phyloP scores from a whole-genome alignment of 2,329 filamentous ascomycete species.

The Rosellinia necatrix region DNA sequence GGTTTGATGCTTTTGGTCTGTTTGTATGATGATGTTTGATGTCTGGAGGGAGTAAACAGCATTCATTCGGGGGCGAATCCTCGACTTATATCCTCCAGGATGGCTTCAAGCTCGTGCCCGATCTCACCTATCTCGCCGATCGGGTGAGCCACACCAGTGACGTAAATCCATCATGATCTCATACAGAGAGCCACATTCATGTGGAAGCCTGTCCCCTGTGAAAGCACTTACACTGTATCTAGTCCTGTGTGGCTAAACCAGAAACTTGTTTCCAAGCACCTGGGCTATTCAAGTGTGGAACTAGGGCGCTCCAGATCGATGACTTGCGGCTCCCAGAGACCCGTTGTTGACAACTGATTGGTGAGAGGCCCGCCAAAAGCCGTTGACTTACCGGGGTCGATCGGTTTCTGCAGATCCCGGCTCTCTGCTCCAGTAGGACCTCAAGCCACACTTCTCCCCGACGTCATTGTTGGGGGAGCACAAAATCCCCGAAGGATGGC shows the following conservation, averaged over 20 bases:
- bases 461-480: constrained; percentile 22
- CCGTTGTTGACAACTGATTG: constrained; percentile 8
- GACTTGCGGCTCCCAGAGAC: constrained; percentile 15
- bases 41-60: background rate
- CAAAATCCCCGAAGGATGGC: no score
- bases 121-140: constrained; percentile 10
- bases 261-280: constrained; percentile 36
- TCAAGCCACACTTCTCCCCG: constrained; percentile 9
- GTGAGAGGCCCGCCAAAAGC: constrained; percentile 10
- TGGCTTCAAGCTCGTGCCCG: constrained; percentile 3
- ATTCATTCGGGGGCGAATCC: background rate
- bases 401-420: constrained; percentile 7
- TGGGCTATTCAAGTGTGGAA: no score
- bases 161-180: constrained; percentile 28
- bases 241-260: constrained; percentile 37
- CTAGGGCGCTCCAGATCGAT: constrained; percentile 14
- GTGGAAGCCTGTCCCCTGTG: constrained; percentile 10
- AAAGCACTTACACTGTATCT: background rate
- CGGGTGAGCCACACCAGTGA: constrained; percentile 26
- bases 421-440: background rate
- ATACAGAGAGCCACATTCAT: constrained; percentile 21
- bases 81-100: constrained; percentile 26
- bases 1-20: background rate
- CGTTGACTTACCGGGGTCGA: constrained; percentile 11
- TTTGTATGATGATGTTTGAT: constrained; percentile 3